These are phyloP conservation scores for Hibiscus mutabilis DNA, from an alignment of 345 rosid species.

Conservation along the genomic window DNA sequence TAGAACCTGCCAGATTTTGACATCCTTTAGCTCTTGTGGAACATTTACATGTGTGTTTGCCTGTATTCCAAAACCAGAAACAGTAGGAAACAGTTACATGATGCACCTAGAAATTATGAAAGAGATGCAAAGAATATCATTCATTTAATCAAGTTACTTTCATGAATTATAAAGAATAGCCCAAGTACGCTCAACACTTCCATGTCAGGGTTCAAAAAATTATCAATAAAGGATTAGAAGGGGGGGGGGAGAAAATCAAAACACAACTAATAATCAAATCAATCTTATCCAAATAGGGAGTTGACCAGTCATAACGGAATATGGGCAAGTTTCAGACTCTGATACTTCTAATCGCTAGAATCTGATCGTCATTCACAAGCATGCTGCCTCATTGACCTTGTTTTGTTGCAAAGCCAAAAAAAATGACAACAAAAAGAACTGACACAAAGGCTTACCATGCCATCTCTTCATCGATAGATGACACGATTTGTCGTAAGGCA, in stretches of 20 bases:
- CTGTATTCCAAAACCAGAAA: slow-evolving; percentile 35
- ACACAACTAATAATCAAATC: background rate
- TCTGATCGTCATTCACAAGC: background rate
- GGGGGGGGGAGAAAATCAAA: background rate
- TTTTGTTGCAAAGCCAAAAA: too few relatives aligned
- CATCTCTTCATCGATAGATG: too few relatives aligned
- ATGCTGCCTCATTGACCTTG: background rate
- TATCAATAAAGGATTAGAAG: too few relatives aligned
- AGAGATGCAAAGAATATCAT: background rate
- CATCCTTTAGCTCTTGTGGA: slow-evolving; percentile 83
- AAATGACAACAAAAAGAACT: too few relatives aligned
- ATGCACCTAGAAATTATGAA: background rate
- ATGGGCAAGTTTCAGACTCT: background rate
- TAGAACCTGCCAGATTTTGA: slow-evolving; percentile 94
- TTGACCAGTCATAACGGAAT: background rate
- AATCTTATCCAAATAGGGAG: background rate
- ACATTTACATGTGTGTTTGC: slow-evolving; percentile 93
- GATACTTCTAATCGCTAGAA: background rate
- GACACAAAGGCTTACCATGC: too few relatives aligned
- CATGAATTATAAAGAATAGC: background rate
- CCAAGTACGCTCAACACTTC: background rate
- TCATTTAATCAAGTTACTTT: background rate
- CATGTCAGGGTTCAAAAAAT: too few relatives aligned
- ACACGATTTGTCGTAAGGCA: too few relatives aligned
- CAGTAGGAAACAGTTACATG: slow-evolving; percentile 11